These are phyloP conservation scores for Mollisia scopiformis DNA, from an alignment of 2,329 filamentous ascomycete species.

Conservation along the genomic window DNA sequence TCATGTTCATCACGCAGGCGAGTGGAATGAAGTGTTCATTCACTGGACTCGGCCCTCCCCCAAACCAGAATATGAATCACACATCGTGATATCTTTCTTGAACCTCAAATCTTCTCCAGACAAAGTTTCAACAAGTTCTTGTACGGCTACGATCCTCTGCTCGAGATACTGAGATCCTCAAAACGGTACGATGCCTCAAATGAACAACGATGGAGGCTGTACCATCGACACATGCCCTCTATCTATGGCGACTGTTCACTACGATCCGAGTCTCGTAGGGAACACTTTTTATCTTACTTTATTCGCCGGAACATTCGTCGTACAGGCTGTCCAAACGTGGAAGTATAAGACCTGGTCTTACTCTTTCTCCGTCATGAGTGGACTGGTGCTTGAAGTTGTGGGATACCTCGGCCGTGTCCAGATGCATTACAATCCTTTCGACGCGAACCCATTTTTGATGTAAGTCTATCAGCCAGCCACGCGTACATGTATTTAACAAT, in stretches of 20 bases:
- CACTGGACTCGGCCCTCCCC: no score
- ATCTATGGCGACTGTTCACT: conserved; percentile 19
- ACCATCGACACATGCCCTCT: conserved; percentile 12
- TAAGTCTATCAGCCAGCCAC: conserved; percentile 9
- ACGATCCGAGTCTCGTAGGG: conserved; percentile 18
- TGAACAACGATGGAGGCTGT: conserved; percentile 4
- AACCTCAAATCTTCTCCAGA: no score
- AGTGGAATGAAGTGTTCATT: no score
- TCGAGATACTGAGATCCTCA: no score
- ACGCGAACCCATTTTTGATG: conserved; percentile 25
- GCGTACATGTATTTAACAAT: no score
- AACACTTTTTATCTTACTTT: conserved; percentile 36
- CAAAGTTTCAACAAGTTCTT: no score
- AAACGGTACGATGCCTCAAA: not conserved
- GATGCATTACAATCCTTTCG: conserved; percentile 29
- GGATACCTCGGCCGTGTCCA: conserved; percentile 53
- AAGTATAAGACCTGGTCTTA: conserved; percentile 60
- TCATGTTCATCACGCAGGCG: no score
- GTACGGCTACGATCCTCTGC: no score
- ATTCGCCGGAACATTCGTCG: conserved; percentile 22
- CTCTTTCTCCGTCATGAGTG: conserved; percentile 53
- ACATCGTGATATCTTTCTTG: not conserved
- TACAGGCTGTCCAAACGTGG: conserved; percentile 34
- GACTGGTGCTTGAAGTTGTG: conserved; percentile 55
- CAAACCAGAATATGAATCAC: no score